Conservation (phyloP, 257 asterid species). For the Solanum pinnatisectum region DNA sequence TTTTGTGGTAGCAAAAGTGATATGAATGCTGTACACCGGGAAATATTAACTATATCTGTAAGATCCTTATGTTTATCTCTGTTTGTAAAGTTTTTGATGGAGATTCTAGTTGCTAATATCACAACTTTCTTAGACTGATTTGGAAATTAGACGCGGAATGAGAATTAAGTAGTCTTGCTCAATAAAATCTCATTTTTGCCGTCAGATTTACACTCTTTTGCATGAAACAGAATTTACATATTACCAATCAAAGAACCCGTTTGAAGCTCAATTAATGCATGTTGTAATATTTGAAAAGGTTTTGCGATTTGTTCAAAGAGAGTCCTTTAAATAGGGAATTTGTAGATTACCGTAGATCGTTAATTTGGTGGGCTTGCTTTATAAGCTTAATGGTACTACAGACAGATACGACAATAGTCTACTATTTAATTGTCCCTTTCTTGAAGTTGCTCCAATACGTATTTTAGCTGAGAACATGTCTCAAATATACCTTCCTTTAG, state of each 20-base stretch:
- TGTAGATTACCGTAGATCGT: background rate
- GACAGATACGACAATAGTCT: background rate
- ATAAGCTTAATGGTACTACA: background rate
- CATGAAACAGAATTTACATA: background rate
- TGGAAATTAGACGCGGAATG: background rate
- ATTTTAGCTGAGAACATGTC: background rate
- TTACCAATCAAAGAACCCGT: background rate
- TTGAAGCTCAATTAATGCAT: background rate
- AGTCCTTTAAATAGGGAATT: background rate
- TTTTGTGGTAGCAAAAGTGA: conserved; percentile 61
- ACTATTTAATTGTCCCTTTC: background rate
- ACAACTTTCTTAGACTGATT: background rate
- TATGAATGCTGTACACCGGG: conserved; percentile 77
- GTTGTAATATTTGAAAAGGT: background rate
- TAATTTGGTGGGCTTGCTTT: background rate
- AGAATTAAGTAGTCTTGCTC: background rate
- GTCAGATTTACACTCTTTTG: background rate
- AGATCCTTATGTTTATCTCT: conserved; percentile 18
- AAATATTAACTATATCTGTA: conserved; percentile 62
- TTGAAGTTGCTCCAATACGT: background rate
- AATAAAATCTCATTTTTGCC: background rate
- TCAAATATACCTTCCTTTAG: conserved; percentile 27
- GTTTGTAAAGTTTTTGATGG: background rate
- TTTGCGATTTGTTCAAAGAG: background rate
- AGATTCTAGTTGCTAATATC: background rate